Percentiles rank a stretch among this genome's conserved stretches.
phyloP scores from a whole-genome alignment of 2,329 filamentous ascomycete species.

The Pseudocercospora fuligena region DNA sequence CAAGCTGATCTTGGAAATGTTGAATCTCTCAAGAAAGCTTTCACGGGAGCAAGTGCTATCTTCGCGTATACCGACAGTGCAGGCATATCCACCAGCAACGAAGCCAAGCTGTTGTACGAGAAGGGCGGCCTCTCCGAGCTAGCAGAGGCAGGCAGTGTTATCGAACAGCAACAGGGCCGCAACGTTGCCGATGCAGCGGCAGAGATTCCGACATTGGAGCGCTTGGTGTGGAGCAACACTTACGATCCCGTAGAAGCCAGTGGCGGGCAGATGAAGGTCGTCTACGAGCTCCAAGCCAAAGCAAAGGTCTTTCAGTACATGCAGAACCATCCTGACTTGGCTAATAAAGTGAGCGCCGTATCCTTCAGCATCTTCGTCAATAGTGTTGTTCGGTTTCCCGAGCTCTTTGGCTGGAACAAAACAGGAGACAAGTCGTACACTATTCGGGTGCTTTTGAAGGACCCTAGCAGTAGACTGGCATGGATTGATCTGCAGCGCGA shows the following conservation, averaged over 20 bases:
- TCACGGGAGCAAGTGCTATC: constrained; percentile 45
- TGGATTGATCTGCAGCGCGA: constrained; percentile 22
- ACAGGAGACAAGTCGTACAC: constrained; percentile 3
- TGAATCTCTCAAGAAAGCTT: constrained; percentile 41
- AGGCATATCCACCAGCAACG: constrained; percentile 3
- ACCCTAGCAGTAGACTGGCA: background rate
- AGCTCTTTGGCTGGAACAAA: constrained; percentile 10
- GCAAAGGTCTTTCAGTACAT: constrained; percentile 35
- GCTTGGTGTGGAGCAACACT: constrained; percentile 47
- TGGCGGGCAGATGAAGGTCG: constrained; percentile 43
- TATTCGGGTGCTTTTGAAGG: background rate
- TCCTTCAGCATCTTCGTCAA: constrained; percentile 17
- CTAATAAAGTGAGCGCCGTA: constrained; percentile 21
- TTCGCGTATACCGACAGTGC: constrained; percentile 40
- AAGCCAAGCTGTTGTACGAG: constrained; percentile 14
- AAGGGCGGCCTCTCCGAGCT: constrained; percentile 13
- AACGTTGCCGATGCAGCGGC: constrained; percentile 62
- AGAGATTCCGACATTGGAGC: constrained; percentile 39
- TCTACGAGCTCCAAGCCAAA: constrained; percentile 52
- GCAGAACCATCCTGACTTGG: constrained; percentile 6
- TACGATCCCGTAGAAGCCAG: constrained; percentile 43
- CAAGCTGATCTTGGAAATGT: constrained; percentile 42
- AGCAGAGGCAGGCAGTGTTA: constrained; percentile 52
- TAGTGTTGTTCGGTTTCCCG: background rate
- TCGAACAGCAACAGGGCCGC: constrained; percentile 58